Evolutionary conservation across 805 yeast genomes (phyloP).

Genomic region (Kodamaea kakaduensis): DNA sequence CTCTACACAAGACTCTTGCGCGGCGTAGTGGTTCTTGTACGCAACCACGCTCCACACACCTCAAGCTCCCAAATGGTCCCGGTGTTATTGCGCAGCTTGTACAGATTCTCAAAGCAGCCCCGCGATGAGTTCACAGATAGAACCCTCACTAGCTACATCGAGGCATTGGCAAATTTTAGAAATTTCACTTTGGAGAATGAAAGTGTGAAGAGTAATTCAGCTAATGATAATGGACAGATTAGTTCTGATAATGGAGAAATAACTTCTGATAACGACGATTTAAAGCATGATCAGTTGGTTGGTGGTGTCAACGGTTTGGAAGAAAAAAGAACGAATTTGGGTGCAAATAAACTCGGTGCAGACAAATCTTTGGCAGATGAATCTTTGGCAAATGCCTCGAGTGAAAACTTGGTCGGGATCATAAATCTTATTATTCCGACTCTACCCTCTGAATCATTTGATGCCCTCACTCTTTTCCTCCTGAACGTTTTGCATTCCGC

Average conservation of each 20-base stretch:
- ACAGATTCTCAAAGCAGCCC: not conserved
- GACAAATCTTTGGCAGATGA: too few relatives aligned
- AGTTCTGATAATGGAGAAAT: too few relatives aligned
- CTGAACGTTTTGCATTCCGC: constrained; percentile 1
- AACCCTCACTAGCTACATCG: constrained; percentile 4
- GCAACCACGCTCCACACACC: constrained; percentile 5
- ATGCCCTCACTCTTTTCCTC: constrained; percentile 3
- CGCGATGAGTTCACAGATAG: not conserved
- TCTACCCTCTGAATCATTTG: not conserved
- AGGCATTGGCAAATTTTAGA: constrained; percentile 9
- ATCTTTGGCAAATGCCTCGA: too few relatives aligned
- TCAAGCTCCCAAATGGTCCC: constrained; percentile 1
- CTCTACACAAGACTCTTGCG: constrained; percentile 7
- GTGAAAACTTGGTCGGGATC: not conserved
- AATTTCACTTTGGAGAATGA: not conserved
- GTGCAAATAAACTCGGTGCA: too few relatives aligned
- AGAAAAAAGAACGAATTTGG: too few relatives aligned
- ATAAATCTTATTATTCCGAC: not conserved
- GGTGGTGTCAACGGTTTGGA: not conserved
- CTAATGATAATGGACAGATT: too few relatives aligned
- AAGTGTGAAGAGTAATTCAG: too few relatives aligned
- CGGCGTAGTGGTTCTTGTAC: constrained; percentile 5
- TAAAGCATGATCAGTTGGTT: too few relatives aligned
- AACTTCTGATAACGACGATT: too few relatives aligned
- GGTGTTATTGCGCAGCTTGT: constrained; percentile 2